These are phyloP conservation scores for Logfia minima DNA, from an alignment of 129 eudicot genomes.

Conservation along the genomic window DNA sequence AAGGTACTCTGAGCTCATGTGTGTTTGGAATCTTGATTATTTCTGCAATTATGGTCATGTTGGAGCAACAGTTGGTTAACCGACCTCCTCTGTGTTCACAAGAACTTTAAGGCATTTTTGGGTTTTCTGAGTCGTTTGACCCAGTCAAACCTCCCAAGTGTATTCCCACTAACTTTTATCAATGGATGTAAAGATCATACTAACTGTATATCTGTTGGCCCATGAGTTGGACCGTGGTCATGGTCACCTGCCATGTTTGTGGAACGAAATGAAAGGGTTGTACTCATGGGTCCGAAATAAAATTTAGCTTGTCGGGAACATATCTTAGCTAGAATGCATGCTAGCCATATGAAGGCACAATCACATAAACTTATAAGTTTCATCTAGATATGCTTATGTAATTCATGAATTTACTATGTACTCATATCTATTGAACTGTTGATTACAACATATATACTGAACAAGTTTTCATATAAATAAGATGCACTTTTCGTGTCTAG, in stretches of 20 bases:
- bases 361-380: background rate
- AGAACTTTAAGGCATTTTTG: slow-evolving; percentile 26
- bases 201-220: slow-evolving; percentile 34
- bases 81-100: slow-evolving; percentile 21
- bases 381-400: background rate
- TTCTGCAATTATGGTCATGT: slow-evolving; percentile 24
- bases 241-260: slow-evolving; percentile 11
- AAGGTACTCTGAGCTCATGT: slow-evolving; percentile 26
- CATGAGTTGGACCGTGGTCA: slow-evolving; percentile 36
- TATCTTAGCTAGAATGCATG: background rate
- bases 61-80: slow-evolving; percentile 17
- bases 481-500: too few relatives aligned
- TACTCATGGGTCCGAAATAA: background rate
- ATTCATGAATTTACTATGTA: background rate
- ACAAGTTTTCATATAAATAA: too few relatives aligned
- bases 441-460: background rate
- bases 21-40: slow-evolving; percentile 31
- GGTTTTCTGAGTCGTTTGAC: slow-evolving; percentile 36
- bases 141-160: slow-evolving; percentile 38
- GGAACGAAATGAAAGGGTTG: slow-evolving; percentile 15
- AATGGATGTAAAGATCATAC: slow-evolving; percentile 35
- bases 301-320: background rate
- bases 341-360: background rate
- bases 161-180: slow-evolving; percentile 43
- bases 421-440: background rate